These are phyloP conservation scores for Chrysanthemum lavandulifolium DNA, from an alignment of 129 eudicot species.

Conservation along the genomic window DNA sequence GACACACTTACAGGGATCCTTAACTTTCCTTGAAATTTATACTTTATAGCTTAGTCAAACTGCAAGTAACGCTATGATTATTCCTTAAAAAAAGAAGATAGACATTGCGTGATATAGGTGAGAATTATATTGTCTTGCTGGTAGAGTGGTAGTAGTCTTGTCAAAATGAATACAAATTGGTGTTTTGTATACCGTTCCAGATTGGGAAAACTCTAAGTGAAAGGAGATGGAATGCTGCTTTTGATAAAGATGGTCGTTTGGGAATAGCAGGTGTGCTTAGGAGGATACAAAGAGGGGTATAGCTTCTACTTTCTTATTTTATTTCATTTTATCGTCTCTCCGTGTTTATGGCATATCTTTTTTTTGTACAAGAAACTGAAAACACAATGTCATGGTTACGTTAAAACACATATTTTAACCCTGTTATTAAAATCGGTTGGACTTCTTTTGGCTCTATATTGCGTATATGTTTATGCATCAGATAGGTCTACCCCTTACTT, in stretches of 20 bases:
- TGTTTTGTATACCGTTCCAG: slow-evolving; percentile 38
- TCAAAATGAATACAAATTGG: slow-evolving; percentile 2
- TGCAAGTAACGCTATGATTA: neutral
- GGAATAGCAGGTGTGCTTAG: slow-evolving; percentile 92
- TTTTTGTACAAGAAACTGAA: neutral
- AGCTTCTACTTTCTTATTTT: neutral
- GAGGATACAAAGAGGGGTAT: slow-evolving; percentile 98
- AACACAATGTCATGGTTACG: too few species aligned
- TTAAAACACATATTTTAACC: too few species aligned
- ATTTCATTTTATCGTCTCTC: too few species aligned
- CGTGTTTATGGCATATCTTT: too few species aligned
- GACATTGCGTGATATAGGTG: neutral
- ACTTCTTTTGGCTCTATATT: too few species aligned
- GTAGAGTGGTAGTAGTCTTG: neutral
- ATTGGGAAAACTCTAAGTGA: slow-evolving; percentile 89
- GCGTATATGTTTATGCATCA: too few species aligned
- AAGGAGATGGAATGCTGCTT: slow-evolving; percentile 98
- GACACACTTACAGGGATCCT: too few species aligned
- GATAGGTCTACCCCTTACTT: too few species aligned
- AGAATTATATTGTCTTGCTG: neutral
- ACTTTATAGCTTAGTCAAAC: neutral
- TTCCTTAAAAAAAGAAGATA: neutral
- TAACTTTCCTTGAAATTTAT: too few species aligned
- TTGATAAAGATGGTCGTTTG: slow-evolving; percentile 75
- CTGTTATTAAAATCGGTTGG: too few species aligned